These are phyloP conservation scores for Auricularia cornea DNA, from an alignment of 768 basidiomycete species.

Conservation along the genomic window DNA sequence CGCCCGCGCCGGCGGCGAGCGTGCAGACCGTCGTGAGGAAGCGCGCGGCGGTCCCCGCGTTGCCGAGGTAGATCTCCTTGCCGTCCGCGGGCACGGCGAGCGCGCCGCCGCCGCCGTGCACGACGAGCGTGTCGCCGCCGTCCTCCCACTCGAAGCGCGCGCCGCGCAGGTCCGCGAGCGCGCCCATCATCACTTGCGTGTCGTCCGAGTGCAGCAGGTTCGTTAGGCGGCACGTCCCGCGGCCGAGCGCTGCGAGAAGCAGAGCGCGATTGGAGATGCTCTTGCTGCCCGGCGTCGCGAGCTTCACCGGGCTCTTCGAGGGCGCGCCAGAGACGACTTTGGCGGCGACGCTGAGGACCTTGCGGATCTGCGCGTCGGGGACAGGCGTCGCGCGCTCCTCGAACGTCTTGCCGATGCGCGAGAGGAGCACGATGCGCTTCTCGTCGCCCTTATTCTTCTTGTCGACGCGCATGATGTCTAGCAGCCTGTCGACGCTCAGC, in stretches of 20 bases:
- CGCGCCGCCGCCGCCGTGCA: slow-evolving; percentile 75
- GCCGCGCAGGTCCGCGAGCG: slow-evolving; percentile 81
- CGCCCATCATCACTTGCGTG: slow-evolving; percentile 98
- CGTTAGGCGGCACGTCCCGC: slow-evolving; percentile 77
- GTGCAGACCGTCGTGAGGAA: slow-evolving; percentile 97
- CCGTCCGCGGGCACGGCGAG: slow-evolving; percentile 69
- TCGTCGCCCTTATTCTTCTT: slow-evolving; percentile 92
- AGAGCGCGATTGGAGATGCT: slow-evolving; percentile 93
- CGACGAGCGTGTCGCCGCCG: slow-evolving; percentile 89
- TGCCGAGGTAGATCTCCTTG: slow-evolving; percentile 90
- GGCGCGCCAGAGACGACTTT: slow-evolving; percentile 59
- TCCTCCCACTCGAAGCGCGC: slow-evolving; percentile 94
- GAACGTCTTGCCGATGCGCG: slow-evolving; percentile 82
- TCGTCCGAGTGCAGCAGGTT: slow-evolving; percentile 96
- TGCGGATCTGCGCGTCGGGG: slow-evolving; percentile 69
- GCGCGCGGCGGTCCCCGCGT: slow-evolving; percentile 95
- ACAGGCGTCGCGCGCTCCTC: slow-evolving; percentile 89
- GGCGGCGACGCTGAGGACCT: slow-evolving; percentile 73
- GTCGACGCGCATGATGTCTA: slow-evolving; percentile 93
- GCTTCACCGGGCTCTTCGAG: slow-evolving; percentile 38
- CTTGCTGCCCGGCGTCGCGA: slow-evolving; percentile 95
- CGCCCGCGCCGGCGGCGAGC: slow-evolving; percentile 36
- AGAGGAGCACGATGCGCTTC: slow-evolving; percentile 92
- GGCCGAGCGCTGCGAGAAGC: slow-evolving; percentile 84
- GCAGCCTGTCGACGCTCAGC: slow-evolving; percentile 69